Base-by-base conservation (phyloP, 2,329 filamentous ascomycete species). In the Rutstroemia sydowiana region DNA sequence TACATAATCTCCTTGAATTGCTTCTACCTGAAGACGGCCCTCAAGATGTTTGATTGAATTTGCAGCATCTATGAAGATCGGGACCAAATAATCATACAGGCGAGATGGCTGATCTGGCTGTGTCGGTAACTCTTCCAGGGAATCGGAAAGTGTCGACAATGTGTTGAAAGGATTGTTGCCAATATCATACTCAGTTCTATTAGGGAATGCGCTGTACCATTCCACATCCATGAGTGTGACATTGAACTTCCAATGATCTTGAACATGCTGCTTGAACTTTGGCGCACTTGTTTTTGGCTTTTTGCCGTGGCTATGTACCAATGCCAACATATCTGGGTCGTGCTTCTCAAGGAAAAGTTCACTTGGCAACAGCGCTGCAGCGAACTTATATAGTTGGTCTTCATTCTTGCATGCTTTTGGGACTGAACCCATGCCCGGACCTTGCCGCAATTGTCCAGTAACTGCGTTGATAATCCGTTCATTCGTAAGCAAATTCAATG, bases 61-160 rank as follows among this genome's bases (percentile, higher is more conserved):
- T 8, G 57, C 52, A 9, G 26, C 30, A 23, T 49, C 46, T 18
- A 13, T 14, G 16, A 58, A 59, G 21, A 59, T 58, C 13, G 54
- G 48, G n/a, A 39, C 7, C 30, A 57, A 26, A 31, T 57, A 37
- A 32, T 59, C 54, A 45, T 37, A 59, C 16, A 59, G n/a, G 36
- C 37, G n/a, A 45, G 45, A 5, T 44, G 50, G 18, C 26, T 14
- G 3, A 23, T 16, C 18, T 30, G 32, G 4, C 13, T 48, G 10
- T 16, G 13, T 20, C 54, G 23, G 7, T 48, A 42, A 5, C 49
- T 44, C 34, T 36, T 46, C 13, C 14, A 23, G n/a, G 23, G 8
- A 14, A 5, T 28, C 20, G 1, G 34, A 21, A 34, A 57, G 48
- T 13, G 26, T 16, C 7, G 20, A 11, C 5, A 52, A 6, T 10